phyloP scores from a whole-genome alignment of 805 yeast species.

The Zygosaccharomyces gambellarensis region DNA sequence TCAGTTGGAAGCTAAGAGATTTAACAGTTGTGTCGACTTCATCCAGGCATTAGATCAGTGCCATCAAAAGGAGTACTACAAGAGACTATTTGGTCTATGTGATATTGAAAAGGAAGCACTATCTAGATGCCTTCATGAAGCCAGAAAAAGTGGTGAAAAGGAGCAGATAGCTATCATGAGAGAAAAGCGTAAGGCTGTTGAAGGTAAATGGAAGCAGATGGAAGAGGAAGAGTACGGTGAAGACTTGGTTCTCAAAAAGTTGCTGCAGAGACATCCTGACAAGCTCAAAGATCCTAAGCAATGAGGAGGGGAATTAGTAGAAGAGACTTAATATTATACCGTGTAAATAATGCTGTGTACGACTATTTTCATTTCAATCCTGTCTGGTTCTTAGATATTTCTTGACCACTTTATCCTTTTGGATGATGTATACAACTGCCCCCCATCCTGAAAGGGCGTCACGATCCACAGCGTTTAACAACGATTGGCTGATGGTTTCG shows the following conservation, averaged over 20 bases:
- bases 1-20: slow-evolving; percentile 47
- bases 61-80: slow-evolving; percentile 62
- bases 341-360: slow-evolving; percentile 8
- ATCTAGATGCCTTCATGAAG: slow-evolving; percentile 71
- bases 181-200: slow-evolving; percentile 51
- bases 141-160: slow-evolving; percentile 60
- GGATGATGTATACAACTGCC: slow-evolving; percentile 85
- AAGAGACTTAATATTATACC: neutral
- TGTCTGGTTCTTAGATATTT: slow-evolving; percentile 90
- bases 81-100: slow-evolving; percentile 76
- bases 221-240: slow-evolving; percentile 82
- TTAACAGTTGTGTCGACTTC: slow-evolving; percentile 61
- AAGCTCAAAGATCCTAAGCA: slow-evolving; percentile 13
- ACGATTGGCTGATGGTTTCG: slow-evolving; percentile 91
- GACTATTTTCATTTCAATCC: slow-evolving; percentile 49
- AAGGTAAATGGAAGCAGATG: slow-evolving; percentile 52
- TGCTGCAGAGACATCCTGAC: slow-evolving; percentile 51
- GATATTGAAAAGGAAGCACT: slow-evolving; percentile 78
- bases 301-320: neutral
- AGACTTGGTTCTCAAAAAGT: slow-evolving; percentile 60
- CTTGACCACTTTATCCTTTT: slow-evolving; percentile 86
- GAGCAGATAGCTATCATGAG: slow-evolving; percentile 48
- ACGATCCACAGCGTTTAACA: slow-evolving; percentile 92
- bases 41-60: slow-evolving; percentile 89
- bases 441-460: slow-evolving; percentile 99